Base-by-base conservation (phyloP, 2,329 filamentous ascomycete genomes). In the Penicillium italicum region DNA sequence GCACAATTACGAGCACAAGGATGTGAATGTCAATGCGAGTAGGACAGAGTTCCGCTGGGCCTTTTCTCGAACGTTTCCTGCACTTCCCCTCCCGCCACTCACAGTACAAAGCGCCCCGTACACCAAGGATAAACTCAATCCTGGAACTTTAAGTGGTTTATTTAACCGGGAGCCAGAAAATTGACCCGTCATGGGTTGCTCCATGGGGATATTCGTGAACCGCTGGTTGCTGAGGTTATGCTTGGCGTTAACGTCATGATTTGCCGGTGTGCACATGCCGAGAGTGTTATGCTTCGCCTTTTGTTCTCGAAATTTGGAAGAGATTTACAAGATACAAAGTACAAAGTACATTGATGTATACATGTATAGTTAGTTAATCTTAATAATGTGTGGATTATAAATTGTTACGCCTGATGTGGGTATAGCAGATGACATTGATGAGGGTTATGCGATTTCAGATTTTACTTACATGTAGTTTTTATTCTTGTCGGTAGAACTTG, bases 181-280 rank as follows among this genome's bases (percentile, higher is more conserved):
- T 5, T 11, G 7, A 33, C 30, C 30, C 22, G 24, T 49, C 16
- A 33, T 49, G n/a, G 31, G 28, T 41, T 50, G 24, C 38, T 18
- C 24, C 26, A 28, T 37, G 16, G 31, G 47, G 45, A 38, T 40
- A 43, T 48, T 40, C 11, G 36, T 28, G 24, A 38, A 42, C 55
- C 40, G 48, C 36, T 44, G 28, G 33, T 24, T 41, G 18, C 24
- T 34, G 7, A 14, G 51, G 38, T 36, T 33, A 45, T 56, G 42
- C 65, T 67, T 68, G 68, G 65, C 62, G 50, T 51, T 31, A 46
- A 62, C 58, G 65, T 68, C 60, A 64, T 64, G 50, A 47, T 40
- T 36, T 53, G 31, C 46, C 24, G 24, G 14, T 46, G 58, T 53
- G 46, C 50, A 59, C 50, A 59, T 55, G 56, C 52, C 53, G 31